phyloP scores from a whole-genome alignment of 2,329 filamentous ascomycete genomes.

The Fusarium transvaalense region DNA sequence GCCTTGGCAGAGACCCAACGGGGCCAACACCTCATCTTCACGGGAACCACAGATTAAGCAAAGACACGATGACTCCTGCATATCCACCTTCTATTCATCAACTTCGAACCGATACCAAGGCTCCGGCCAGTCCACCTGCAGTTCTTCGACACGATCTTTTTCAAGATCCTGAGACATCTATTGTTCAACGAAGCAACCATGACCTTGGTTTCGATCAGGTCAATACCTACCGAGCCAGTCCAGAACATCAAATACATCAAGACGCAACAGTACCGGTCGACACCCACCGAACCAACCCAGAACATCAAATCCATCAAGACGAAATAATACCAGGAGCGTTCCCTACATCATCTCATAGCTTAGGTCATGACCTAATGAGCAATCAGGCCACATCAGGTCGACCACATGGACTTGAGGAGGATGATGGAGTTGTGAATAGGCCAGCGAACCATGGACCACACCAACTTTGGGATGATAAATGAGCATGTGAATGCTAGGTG shows the following conservation, averaged over 20 bases:
- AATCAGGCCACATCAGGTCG: constrained; percentile 2
- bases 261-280: constrained; percentile 20
- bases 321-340: constrained; percentile 8
- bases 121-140: constrained; percentile 23
- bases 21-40: background rate
- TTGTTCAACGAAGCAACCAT: constrained; percentile 12
- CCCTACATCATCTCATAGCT: constrained; percentile 26
- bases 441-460: constrained; percentile 19
- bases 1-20: constrained; percentile 25
- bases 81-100: constrained; percentile 34
- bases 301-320: constrained; percentile 35
- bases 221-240: constrained; percentile 12
- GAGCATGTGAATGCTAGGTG: background rate
- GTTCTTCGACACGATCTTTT: constrained; percentile 30
- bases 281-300: constrained; percentile 13
- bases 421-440: constrained; percentile 21
- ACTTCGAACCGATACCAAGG: constrained; percentile 29
- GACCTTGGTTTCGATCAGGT: constrained; percentile 24
- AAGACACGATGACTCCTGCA: constrained; percentile 15
- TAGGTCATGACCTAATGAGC: constrained; percentile 28
- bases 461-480: constrained; percentile 37
- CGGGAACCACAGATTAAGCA: constrained; percentile 6
- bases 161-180: constrained; percentile 15
- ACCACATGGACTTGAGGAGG: constrained; percentile 35
- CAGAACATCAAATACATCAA: constrained; percentile 34